Conservation (phyloP, 331 rosid genomes). For the Stylosanthes scabra region DNA sequence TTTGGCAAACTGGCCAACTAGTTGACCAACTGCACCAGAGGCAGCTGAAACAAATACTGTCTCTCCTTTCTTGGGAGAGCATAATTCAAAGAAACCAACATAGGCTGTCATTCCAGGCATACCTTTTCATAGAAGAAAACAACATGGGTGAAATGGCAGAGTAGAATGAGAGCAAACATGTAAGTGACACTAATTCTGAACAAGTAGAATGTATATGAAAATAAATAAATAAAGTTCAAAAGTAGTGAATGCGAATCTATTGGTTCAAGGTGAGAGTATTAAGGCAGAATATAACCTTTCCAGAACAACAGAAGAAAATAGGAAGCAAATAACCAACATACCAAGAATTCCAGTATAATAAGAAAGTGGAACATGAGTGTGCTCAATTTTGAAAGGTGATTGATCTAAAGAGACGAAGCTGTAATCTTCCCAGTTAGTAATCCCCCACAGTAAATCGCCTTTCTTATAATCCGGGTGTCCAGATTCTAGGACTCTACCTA, state of each 20-base stretch:
- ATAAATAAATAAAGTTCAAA: too few species aligned
- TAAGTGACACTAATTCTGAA: not conserved
- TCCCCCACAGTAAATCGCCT: constrained; percentile 42
- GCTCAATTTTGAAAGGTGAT: constrained; percentile 30
- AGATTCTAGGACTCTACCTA: constrained; percentile 40
- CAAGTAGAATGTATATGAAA: not conserved
- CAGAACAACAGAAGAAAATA: not conserved
- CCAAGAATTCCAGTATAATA: constrained; percentile 43
- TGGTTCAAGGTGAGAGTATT: too few species aligned
- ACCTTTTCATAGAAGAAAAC: constrained; percentile 36
- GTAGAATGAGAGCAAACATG: not conserved
- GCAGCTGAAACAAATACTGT: constrained; percentile 58
- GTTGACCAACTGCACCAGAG: constrained; percentile 69
- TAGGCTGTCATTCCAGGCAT: constrained; percentile 72
- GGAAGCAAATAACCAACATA: not conserved
- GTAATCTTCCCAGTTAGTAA: constrained; percentile 44
- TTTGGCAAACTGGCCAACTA: constrained; percentile 51
- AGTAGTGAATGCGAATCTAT: too few species aligned
- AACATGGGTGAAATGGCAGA: not conserved
- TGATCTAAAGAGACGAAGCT: constrained; percentile 30
- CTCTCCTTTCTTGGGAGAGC: constrained; percentile 63
- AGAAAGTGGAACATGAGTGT: constrained; percentile 42
- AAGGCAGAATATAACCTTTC: too few species aligned
- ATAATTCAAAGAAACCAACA: constrained; percentile 57
- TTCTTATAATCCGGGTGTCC: constrained; percentile 34